Base-by-base conservation (phyloP, 805 yeast genomes). In the Cyberlindnera mycetangii region DNA sequence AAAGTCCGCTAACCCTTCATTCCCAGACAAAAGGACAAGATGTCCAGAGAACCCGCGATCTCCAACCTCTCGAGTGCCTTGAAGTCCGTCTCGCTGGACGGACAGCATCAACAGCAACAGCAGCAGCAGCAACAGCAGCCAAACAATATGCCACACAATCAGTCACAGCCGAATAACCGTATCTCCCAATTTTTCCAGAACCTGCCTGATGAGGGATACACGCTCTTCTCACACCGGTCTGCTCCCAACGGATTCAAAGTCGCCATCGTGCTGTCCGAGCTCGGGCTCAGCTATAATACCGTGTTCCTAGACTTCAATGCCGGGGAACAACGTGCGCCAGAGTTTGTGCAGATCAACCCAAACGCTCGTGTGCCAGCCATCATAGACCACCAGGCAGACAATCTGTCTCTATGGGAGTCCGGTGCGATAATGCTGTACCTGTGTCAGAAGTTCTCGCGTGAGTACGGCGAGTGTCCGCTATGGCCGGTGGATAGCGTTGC, bases 191-290 rank as follows among this genome's bases (percentile, higher is more conserved):
- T 87, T 62, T 84, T 88, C 60, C 79, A 76, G 52, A 81, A 83
- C 58, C 85, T 82, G 53, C 95, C 96, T 10, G 65, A 75, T 16
- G 85, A 82, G 51, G 97, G 97, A 1, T 87, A 78, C 64, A 88
- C 96, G 1, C 71, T 90, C 37, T 89, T 78, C 52, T 86, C 78
- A 58, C 95, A 66, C 80, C 83, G 95, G 54, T 83, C 92, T 4
- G 97, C 97, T 1, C 97, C 97, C 21, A 90, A 90, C 65, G 97
- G 97, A 2, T 90, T 88, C 73, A 92, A 93, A 66, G 96, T 92
- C 14, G 96, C 97, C 21, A 89, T 90, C 36, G 83, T 89, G 24
- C 70, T 93, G 47, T 79, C 89, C 46, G 98, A 92, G 65, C 75
- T 92, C 54, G 85, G 85, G 45, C 75, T 84, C 59, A 78, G 78